phyloP scores from a whole-genome alignment of 257 asterid species.

The Cinchona pubescens region DNA sequence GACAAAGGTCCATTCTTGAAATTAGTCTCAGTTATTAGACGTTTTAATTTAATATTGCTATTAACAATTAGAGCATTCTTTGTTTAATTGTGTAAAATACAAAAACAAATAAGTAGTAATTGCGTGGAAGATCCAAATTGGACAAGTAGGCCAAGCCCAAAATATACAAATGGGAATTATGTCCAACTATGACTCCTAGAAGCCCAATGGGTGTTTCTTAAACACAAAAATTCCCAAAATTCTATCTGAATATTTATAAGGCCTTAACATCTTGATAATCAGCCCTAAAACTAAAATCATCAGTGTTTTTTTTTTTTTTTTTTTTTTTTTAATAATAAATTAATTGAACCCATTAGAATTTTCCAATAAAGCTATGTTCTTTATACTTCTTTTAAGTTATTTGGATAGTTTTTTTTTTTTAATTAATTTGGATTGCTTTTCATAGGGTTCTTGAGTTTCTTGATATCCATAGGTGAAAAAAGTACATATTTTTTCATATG shows the following conservation, averaged over 20 bases:
- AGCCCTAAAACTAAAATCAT: too few species aligned
- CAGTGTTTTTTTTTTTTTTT: too few species aligned
- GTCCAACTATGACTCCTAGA: background rate
- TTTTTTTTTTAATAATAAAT: background rate
- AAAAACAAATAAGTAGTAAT: too few species aligned
- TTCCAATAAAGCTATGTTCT: background rate
- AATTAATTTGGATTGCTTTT: background rate
- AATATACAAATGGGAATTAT: background rate
- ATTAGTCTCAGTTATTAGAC: too few species aligned
- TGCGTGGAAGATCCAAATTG: background rate
- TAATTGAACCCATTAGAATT: background rate
- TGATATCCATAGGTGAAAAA: background rate
- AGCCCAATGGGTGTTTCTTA: background rate
- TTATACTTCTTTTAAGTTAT: background rate
- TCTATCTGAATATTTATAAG: too few species aligned
- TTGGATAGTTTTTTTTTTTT: too few species aligned
- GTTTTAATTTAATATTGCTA: too few species aligned
- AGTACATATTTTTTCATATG: background rate
- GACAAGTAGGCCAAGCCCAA: background rate
- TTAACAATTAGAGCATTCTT: too few species aligned
- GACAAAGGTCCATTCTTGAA: background rate
- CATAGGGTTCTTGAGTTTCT: background rate
- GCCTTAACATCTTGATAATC: constrained; percentile 31
- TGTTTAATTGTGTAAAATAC: too few species aligned
- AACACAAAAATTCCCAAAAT: too few species aligned